Evolutionary conservation across 2,329 filamentous ascomycete species (phyloP).

Genomic region (Claviceps pusilla): DNA sequence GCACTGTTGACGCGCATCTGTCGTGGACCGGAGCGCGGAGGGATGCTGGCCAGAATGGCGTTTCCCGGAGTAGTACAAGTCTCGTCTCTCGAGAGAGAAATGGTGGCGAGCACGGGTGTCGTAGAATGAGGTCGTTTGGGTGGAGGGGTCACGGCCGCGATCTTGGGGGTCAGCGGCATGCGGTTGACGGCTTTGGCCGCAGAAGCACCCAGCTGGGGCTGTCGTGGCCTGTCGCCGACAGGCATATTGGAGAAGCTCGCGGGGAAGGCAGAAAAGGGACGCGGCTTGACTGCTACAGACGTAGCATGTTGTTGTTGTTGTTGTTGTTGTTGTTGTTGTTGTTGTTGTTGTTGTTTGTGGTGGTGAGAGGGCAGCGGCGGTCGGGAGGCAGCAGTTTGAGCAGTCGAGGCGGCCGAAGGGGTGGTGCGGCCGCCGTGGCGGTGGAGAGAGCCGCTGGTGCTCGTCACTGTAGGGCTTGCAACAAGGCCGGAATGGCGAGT

Average conservation of each 20-base stretch:
- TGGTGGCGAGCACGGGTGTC: constrained; percentile 9
- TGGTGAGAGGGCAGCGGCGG: background rate
- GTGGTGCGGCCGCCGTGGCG: background rate
- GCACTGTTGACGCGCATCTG: constrained; percentile 57
- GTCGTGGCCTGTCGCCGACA: constrained; percentile 44
- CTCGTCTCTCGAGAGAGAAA: constrained; percentile 27
- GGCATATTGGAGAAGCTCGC: constrained; percentile 21
- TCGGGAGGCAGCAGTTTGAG: background rate
- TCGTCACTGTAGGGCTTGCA: no score
- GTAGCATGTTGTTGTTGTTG: background rate
- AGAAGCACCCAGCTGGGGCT: constrained; percentile 52
- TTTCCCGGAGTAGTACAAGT: constrained; percentile 35
- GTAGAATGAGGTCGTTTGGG: constrained; percentile 18
- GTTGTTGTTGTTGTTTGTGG: constrained; percentile 1
- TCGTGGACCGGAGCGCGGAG: constrained; percentile 61
- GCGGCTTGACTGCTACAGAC: background rate
- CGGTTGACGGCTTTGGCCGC: constrained; percentile 38
- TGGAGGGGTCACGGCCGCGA: constrained; percentile 31
- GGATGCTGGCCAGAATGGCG: constrained; percentile 51
- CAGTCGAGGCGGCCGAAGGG: background rate
- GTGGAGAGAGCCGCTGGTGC: background rate
- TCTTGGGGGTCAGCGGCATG: constrained; percentile 39
- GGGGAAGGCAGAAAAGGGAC: background rate
- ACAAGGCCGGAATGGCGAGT: no score
- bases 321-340: background rate